Conservation (phyloP, 495 filamentous ascomycete species). For the Endocarpon pusillum region DNA sequence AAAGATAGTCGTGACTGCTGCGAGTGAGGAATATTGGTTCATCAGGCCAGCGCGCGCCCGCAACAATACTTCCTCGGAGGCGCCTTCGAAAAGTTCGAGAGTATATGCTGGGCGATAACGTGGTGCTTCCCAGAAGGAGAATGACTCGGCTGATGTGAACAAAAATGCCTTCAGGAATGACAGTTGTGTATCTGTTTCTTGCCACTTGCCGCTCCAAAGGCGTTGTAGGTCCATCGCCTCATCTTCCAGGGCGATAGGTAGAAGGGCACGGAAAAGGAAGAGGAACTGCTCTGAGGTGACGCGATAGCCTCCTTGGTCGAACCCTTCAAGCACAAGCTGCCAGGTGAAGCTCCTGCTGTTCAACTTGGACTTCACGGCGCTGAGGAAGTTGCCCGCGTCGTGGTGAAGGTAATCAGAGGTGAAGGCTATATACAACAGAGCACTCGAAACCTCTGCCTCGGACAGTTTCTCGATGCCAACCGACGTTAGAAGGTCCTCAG, state of each 20-base stretch:
- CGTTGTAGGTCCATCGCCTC: slow-evolving; percentile 54
- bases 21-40: slow-evolving; percentile 75
- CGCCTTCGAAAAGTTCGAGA: slow-evolving; percentile 55
- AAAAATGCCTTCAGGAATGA: slow-evolving; percentile 77
- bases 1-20: slow-evolving; percentile 68
- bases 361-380: slow-evolving; percentile 38
- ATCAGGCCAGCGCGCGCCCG: slow-evolving; percentile 58
- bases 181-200: slow-evolving; percentile 67
- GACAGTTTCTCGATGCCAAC: slow-evolving; percentile 49
- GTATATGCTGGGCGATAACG: slow-evolving; percentile 63
- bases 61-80: slow-evolving; percentile 48
- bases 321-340: slow-evolving; percentile 60
- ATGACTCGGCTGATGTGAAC: slow-evolving; percentile 45
- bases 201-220: slow-evolving; percentile 86
- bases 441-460: slow-evolving; percentile 67
- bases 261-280: slow-evolving; percentile 56
- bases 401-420: slow-evolving; percentile 48
- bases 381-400: slow-evolving; percentile 56
- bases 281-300: slow-evolving; percentile 67
- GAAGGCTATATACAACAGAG: slow-evolving; percentile 66
- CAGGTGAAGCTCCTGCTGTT: slow-evolving; percentile 51
- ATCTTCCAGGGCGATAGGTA: slow-evolving; percentile 47
- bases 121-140: slow-evolving; percentile 71
- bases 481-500: slow-evolving; percentile 46
- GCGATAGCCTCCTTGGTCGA: slow-evolving; percentile 64